Percentiles rank a stretch among this genome's conserved stretches.
Conservation (phyloP, 106 monocot species). For the Posidonia australis region DNA sequence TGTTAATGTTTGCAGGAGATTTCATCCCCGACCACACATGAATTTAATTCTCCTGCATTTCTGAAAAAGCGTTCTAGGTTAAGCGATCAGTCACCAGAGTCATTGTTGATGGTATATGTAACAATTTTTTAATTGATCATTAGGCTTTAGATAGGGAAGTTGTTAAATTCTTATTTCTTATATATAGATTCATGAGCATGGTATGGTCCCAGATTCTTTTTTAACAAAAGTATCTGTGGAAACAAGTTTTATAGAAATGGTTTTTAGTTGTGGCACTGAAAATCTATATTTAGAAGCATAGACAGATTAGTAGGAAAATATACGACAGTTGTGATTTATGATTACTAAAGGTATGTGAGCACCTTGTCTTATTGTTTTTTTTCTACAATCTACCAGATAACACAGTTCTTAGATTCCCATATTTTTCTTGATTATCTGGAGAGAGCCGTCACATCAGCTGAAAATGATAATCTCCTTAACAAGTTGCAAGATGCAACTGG, state of each 20-base stretch:
- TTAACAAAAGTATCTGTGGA: background rate
- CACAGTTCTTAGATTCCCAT: slow-evolving; percentile 94
- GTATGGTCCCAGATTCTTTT: background rate
- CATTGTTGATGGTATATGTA: slow-evolving; percentile 68
- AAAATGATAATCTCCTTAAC: slow-evolving; percentile 71
- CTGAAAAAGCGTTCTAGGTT: slow-evolving; percentile 89
- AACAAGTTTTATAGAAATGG: background rate
- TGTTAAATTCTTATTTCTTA: background rate
- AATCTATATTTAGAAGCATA: background rate
- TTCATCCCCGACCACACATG: slow-evolving; percentile 32
- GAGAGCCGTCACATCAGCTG: slow-evolving; percentile 62
- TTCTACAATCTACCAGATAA: slow-evolving; percentile 38
- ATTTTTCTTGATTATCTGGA: slow-evolving; percentile 88
- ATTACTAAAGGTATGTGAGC: background rate
- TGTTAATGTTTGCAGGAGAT: slow-evolving; percentile 43
- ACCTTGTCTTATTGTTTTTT: background rate
- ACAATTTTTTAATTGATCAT: too few relatives aligned
- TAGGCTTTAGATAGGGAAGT: too few relatives aligned
- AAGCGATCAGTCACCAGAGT: slow-evolving; percentile 66
- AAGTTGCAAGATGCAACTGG: slow-evolving; percentile 98
- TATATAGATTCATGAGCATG: background rate
- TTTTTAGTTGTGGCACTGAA: background rate
- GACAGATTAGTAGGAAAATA: background rate
- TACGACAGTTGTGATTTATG: background rate
- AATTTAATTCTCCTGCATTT: slow-evolving; percentile 95